phyloP scores from a whole-genome alignment of 352 stramenopile genomes.

The Phytophthora multivora region DNA sequence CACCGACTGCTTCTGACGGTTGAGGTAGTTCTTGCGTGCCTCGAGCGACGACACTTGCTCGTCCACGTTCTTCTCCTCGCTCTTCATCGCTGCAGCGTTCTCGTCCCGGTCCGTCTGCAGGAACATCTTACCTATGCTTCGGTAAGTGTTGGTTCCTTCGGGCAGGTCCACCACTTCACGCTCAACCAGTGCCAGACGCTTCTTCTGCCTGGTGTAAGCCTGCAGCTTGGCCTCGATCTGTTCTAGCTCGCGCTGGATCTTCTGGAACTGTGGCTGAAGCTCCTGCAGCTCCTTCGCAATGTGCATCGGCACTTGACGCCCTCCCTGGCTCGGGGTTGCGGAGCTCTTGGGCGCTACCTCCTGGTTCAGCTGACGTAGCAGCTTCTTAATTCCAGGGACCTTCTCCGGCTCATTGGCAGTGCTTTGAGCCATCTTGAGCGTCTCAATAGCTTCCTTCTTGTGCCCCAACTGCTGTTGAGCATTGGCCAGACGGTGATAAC shows the following conservation, averaged over 20 bases:
- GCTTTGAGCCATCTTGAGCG: slow-evolving; percentile 47
- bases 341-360: slow-evolving; percentile 36
- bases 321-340: slow-evolving; percentile 10
- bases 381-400: slow-evolving; percentile 76
- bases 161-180: slow-evolving; percentile 74
- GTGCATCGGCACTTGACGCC: slow-evolving; percentile 55
- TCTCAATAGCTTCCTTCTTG: slow-evolving; percentile 72
- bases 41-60: slow-evolving; percentile 77
- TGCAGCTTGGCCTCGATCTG: slow-evolving; percentile 78
- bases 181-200: slow-evolving; percentile 73
- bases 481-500: slow-evolving; percentile 80
- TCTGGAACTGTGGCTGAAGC: slow-evolving; percentile 79
- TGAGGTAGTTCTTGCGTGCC: slow-evolving; percentile 82
- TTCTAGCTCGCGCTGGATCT: slow-evolving; percentile 78
- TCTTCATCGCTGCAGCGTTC: slow-evolving; percentile 61
- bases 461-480: slow-evolving; percentile 79
- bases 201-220: slow-evolving; percentile 70
- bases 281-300: slow-evolving; percentile 84
- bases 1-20: slow-evolving; percentile 76
- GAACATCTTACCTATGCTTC: slow-evolving; percentile 89
- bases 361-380: slow-evolving; percentile 72
- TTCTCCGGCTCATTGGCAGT: slow-evolving; percentile 49
- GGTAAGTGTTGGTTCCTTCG: slow-evolving; percentile 64
- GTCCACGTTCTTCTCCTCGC: slow-evolving; percentile 60
- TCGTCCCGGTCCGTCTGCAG: slow-evolving; percentile 59